A percentile compares a stretch with the other conserved stretches of the same genome.
These are phyloP conservation scores for Aureobasidium leucospermi DNA, from an alignment of 2,329 filamentous ascomycete species.

Conservation along the genomic window DNA sequence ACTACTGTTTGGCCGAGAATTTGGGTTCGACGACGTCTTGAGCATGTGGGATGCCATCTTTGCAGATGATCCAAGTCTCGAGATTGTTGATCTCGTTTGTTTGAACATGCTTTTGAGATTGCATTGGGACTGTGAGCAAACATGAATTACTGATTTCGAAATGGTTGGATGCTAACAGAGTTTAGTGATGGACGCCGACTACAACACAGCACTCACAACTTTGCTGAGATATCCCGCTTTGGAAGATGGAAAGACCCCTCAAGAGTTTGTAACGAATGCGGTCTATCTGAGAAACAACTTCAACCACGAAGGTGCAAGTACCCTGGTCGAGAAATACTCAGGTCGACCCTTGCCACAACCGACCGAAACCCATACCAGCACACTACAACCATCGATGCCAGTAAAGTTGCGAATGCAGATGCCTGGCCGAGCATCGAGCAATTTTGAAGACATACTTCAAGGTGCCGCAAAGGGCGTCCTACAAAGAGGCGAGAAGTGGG, in stretches of 20 bases:
- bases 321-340: slow-evolving; percentile 66
- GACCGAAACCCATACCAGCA: slow-evolving; percentile 22
- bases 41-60: slow-evolving; percentile 88
- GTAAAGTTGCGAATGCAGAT: neutral
- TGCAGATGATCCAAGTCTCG: slow-evolving; percentile 70
- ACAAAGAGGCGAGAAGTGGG: slow-evolving; percentile 65
- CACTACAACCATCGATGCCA: neutral
- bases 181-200: slow-evolving; percentile 75
- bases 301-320: slow-evolving; percentile 52
- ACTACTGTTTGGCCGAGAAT: slow-evolving; percentile 86
- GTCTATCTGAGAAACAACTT: slow-evolving; percentile 64
- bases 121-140: slow-evolving; percentile 69
- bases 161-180: neutral
- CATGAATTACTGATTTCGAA: neutral
- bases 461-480: slow-evolving; percentile 69
- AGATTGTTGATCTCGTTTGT: slow-evolving; percentile 83
- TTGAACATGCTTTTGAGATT: slow-evolving; percentile 89
- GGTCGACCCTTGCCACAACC: slow-evolving; percentile 29
- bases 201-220: slow-evolving; percentile 73
- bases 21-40: slow-evolving; percentile 77
- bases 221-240: slow-evolving; percentile 75
- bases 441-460: slow-evolving; percentile 65
- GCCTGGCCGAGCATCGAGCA: slow-evolving; percentile 32
- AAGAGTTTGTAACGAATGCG: slow-evolving; percentile 80
- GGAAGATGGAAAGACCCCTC: slow-evolving; percentile 26